Evolutionary conservation across 1,284 basidiomycete genomes (phyloP).

Genomic region (Phlebopus sp.): DNA sequence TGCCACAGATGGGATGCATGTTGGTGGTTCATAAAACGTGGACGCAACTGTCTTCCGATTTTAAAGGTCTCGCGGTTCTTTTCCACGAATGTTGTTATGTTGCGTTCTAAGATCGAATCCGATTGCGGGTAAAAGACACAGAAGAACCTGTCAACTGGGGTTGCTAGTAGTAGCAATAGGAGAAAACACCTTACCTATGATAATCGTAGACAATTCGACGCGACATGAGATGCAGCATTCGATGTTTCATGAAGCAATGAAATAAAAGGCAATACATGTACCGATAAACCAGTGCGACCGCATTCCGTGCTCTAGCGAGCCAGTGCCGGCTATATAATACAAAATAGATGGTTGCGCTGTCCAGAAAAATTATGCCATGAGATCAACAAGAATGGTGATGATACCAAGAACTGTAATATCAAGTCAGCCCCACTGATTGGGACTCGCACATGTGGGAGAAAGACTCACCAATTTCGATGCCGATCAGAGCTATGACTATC

Average conservation of each 20-base stretch:
- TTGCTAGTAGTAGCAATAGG: too few relatives aligned
- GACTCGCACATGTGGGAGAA: neutral
- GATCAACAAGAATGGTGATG: conserved; percentile 69
- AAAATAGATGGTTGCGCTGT: conserved; percentile 3
- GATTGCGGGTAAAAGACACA: too few relatives aligned
- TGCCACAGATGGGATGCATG: conserved; percentile 6
- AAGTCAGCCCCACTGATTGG: conserved; percentile 2
- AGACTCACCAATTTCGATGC: conserved; percentile 74
- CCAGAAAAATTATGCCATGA: conserved; percentile 38
- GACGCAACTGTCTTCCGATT: neutral
- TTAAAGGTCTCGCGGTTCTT: neutral
- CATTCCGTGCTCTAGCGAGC: conserved; percentile 6
- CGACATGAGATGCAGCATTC: too few relatives aligned
- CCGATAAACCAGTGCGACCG: neutral
- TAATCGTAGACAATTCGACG: too few relatives aligned
- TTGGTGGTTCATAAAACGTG: conserved; percentile 11
- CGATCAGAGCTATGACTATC: conserved; percentile 92
- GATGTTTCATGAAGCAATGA: too few relatives aligned
- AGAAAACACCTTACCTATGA: too few relatives aligned
- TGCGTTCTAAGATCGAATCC: neutral
- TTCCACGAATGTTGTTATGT: neutral
- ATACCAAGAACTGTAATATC: conserved; percentile 57
- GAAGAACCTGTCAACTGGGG: too few relatives aligned
- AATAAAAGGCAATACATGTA: too few relatives aligned
- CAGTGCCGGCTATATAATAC: conserved; percentile 7